Conservation (phyloP, 441 rosid genomes). For the Corymbia calophylla region DNA sequence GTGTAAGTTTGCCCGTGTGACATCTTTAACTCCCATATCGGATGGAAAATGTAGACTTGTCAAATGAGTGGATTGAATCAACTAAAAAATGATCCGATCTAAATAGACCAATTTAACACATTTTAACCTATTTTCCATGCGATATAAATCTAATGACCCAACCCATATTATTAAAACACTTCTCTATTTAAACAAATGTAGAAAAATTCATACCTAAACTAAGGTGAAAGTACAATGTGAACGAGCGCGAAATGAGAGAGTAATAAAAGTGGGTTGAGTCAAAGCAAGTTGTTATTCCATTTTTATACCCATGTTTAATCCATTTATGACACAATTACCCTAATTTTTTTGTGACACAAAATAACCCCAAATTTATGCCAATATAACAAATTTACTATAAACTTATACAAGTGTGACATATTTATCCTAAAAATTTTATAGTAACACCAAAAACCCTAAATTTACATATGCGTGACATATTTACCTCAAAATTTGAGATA, state of each 20-base stretch:
- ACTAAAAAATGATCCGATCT: too few relatives aligned
- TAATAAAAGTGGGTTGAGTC: background rate
- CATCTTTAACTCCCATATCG: background rate
- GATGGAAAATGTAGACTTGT: background rate
- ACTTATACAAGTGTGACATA: too few relatives aligned
- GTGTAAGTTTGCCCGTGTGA: background rate
- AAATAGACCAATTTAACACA: rapidly evolving
- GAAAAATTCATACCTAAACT: background rate
- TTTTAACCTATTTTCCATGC: background rate
- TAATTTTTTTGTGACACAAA: too few relatives aligned
- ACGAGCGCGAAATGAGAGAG: too few relatives aligned
- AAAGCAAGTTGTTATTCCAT: background rate
- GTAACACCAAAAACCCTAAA: too few relatives aligned
- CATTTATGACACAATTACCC: background rate
- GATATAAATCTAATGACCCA: background rate
- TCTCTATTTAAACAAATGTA: too few relatives aligned
- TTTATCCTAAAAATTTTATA: too few relatives aligned
- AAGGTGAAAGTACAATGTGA: background rate
- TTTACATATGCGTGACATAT: too few relatives aligned
- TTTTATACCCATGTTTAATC: too few relatives aligned
- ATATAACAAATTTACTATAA: too few relatives aligned
- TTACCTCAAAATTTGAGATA: too few relatives aligned
- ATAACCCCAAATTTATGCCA: too few relatives aligned
- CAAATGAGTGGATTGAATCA: background rate
- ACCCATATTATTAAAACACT: background rate